Evolutionary conservation across 1,284 basidiomycete species (phyloP), one percentile per base, ranked within the genome.

Genomic region (Puccinia novopanici): DNA sequence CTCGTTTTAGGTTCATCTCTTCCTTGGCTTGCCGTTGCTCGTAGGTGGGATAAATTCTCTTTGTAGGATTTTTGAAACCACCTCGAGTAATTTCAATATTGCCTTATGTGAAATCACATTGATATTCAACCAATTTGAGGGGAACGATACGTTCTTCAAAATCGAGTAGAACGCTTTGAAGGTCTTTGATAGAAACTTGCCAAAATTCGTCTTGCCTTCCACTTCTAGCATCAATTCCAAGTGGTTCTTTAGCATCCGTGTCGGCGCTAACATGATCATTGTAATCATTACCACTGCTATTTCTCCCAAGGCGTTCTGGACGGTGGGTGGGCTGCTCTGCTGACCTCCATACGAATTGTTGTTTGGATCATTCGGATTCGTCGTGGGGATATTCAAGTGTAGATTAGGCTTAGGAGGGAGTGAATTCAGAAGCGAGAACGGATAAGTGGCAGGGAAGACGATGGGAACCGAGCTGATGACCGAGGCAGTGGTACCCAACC

Each of bases 371-470:
- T 63, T 34, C 6, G 85, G 84, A 70, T 87, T 88, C 63, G 85
- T 82, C 82, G 3, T 84, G 52, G 82, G 82, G 75, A 78, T 83
- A 80, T 67, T 83, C 82, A 65, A 80, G 57, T 72, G 81, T 19
- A 71, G 45, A 9, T 83, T 83, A 6, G 84, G 87, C 84, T 83
- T 88, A 87, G 82, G 88, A 84, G 81, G 88, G 84, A 83, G 91
- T 88, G 67, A 93, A 89, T 78, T 90, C 13, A 95, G 85, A 3
- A 98, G 88, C 0, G 94, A 91, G 86, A 98, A 95, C 0, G 95
- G 96, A 85, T 98, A 95, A 0, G 94, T 92, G 81, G 94, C 91
- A 0, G 95, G 96, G 87, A 98, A 98, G 1, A 93, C 91, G 77
- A 94, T 91, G 0, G 95, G 94, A 3, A 91, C 86, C 3, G 88